Evolutionary conservation across 768 basidiomycete genomes (phyloP).

Genomic region (Boletellus emodensis): DNA sequence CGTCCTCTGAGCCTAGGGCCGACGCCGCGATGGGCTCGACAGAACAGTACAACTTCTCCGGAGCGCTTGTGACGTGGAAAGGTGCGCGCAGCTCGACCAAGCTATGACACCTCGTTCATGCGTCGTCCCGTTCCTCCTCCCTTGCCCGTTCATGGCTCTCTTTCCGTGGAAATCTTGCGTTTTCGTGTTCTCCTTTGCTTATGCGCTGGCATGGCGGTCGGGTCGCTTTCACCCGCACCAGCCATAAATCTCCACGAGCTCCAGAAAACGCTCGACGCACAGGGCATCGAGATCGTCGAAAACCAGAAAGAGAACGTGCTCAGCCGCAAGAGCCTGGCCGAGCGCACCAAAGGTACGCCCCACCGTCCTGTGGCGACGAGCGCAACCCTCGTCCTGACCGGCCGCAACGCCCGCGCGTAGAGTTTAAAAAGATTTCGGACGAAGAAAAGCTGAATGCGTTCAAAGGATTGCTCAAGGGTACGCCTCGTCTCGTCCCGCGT

Average conservation of each 20-base stretch:
- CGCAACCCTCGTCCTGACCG: neutral
- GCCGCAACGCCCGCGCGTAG: constrained; percentile 36
- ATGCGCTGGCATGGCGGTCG: neutral
- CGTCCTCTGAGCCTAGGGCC: neutral
- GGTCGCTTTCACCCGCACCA: constrained; percentile 27
- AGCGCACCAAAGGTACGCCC: constrained; percentile 83
- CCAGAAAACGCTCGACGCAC: constrained; percentile 88
- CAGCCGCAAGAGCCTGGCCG: constrained; percentile 89
- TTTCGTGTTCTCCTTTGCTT: neutral
- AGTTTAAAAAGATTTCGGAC: constrained; percentile 95
- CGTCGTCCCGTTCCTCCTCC: neutral
- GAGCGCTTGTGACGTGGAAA: constrained; percentile 89
- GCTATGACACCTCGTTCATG: constrained; percentile 2
- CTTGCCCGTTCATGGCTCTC: neutral
- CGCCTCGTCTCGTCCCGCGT: constrained; percentile 3
- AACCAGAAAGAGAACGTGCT: constrained; percentile 97
- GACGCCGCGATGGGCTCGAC: constrained; percentile 24
- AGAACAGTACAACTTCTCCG: constrained; percentile 82
- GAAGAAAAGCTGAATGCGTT: constrained; percentile 82
- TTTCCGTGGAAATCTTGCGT: neutral
- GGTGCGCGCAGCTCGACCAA: constrained; percentile 40
- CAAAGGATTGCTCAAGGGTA: constrained; percentile 88
- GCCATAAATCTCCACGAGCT: constrained; percentile 86
- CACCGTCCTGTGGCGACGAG: neutral
- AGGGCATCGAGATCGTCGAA: constrained; percentile 94